Percentiles rank a stretch among this genome's conserved stretches.
Evolutionary conservation across 2,329 filamentous ascomycete genomes (phyloP).

Genomic region (Epichloe bromicola): DNA sequence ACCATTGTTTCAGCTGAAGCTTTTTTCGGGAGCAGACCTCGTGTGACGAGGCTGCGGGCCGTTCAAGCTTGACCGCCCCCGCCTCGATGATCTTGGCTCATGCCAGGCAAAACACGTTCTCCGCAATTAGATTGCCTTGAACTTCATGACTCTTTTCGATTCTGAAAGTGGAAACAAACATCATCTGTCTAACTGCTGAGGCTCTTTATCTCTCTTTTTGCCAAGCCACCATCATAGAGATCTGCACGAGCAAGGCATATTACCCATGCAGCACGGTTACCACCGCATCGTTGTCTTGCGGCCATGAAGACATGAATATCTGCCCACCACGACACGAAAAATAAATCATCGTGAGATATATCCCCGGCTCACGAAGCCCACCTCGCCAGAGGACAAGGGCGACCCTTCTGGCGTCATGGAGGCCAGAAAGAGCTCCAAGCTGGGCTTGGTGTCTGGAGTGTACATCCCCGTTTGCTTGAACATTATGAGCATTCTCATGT

Average conservation of each 20-base stretch:
- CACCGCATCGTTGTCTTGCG: background rate
- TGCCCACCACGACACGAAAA: no score
- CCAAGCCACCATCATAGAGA: no score
- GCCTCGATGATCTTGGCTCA: background rate
- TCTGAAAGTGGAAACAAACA: background rate
- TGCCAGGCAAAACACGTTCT: background rate
- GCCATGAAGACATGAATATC: background rate
- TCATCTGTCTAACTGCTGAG: no score
- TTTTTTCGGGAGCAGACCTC: no score
- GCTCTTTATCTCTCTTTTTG: no score
- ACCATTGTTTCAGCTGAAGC: no score
- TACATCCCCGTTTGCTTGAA: slow-evolving; percentile 85
- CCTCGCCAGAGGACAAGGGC: slow-evolving; percentile 7
- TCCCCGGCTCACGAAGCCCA: slow-evolving; percentile 3
- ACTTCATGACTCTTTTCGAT: background rate
- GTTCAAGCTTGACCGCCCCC: background rate
- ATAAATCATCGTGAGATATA: background rate
- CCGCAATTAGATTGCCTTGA: background rate
- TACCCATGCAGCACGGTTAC: no score
- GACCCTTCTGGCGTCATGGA: slow-evolving; percentile 18
- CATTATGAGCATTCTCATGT: slow-evolving; percentile 85
- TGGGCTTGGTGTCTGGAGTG: slow-evolving; percentile 66
- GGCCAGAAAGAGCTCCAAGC: slow-evolving; percentile 39
- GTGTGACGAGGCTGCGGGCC: no score
- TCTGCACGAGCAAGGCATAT: no score